Base-by-base conservation (phyloP, 805 yeast species). In the Komagataella pseudopastoris region DNA sequence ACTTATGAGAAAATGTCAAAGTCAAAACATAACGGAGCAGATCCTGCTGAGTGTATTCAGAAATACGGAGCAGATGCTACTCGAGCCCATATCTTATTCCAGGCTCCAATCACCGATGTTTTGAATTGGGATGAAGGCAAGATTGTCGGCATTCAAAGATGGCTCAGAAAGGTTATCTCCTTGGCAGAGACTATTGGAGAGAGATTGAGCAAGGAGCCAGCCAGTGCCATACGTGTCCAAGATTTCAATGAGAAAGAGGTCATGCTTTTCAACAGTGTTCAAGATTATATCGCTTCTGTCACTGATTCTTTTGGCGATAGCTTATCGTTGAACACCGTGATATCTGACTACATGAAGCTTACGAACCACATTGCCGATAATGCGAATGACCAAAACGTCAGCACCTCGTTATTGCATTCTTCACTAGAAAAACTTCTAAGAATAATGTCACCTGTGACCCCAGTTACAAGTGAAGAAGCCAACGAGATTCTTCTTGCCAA, bases 1-100 rank as follows among this genome's bases (percentile, higher is more conserved):
- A 69, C 87, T 0, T 88, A 65, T 61, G 98, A 93, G 61, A 93
- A 93, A 62, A 93, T 93, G 99, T 90, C 97, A 1, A 93, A 93
- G 66, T 90, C 97, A 0, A 93, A 93, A 61, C 83, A 81, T 61
- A 93, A 93, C 60, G 99, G 99, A 14, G 95, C 87, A 2, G 96
- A 91, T 61, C 98, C 98, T 1, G 77, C 72, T 1, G 77, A 75
- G 53, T 86, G 91, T 58, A 89, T 93, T 23, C 61, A 60, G 8
- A 71, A 69, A 44, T 87, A 88, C 63, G 98, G 99, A 3, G 88
- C 96, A 1, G 99, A 93, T 70, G 89, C 96, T 1, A 86, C 91
- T 0, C 76, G 98, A 54, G 98, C 98, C 0, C 96, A 91, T 62
- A 80, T 93, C 54, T 66, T 93, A 12, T 93, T 93, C 70, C 95